phyloP scores from a whole-genome alignment of 306 rosid genomes.

The apple (Malus domestica) region DNA sequence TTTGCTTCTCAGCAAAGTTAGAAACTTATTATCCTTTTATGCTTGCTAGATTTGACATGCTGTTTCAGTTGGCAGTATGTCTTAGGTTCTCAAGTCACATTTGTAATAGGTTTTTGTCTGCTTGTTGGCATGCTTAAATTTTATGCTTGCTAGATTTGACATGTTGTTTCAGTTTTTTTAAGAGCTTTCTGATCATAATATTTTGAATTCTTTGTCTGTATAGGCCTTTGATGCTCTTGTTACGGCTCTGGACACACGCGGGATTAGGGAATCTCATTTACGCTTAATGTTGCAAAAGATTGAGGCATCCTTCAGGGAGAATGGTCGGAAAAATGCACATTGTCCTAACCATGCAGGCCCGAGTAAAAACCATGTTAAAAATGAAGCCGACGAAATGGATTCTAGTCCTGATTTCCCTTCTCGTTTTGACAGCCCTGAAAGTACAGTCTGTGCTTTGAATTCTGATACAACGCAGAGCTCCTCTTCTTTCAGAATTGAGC shows the following conservation, averaged over 20 bases:
- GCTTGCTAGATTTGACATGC: neutral
- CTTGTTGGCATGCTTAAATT: neutral
- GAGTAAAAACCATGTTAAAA: slow-evolving; percentile 32
- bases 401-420: slow-evolving; percentile 33
- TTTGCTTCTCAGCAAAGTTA: neutral
- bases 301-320: slow-evolving; percentile 72
- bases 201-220: slow-evolving; percentile 10
- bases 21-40: neutral
- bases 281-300: slow-evolving; percentile 87
- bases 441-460: slow-evolving; percentile 53
- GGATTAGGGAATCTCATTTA: slow-evolving; percentile 87
- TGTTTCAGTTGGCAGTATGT: neutral
- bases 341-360: slow-evolving; percentile 24
- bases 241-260: slow-evolving; percentile 77
- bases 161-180: neutral
- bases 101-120: neutral
- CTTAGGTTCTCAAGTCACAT: neutral
- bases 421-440: slow-evolving; percentile 65
- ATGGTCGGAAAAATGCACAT: slow-evolving; percentile 42
- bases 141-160: neutral
- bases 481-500: slow-evolving; percentile 73
- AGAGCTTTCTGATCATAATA: too few relatives aligned
- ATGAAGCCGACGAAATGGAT: slow-evolving; percentile 44
- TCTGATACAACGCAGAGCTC: slow-evolving; percentile 50
- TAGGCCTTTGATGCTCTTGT: slow-evolving; percentile 84